Conservation (phyloP, 2,329 filamentous ascomycete genomes). For the Geosmithia flava region DNA sequence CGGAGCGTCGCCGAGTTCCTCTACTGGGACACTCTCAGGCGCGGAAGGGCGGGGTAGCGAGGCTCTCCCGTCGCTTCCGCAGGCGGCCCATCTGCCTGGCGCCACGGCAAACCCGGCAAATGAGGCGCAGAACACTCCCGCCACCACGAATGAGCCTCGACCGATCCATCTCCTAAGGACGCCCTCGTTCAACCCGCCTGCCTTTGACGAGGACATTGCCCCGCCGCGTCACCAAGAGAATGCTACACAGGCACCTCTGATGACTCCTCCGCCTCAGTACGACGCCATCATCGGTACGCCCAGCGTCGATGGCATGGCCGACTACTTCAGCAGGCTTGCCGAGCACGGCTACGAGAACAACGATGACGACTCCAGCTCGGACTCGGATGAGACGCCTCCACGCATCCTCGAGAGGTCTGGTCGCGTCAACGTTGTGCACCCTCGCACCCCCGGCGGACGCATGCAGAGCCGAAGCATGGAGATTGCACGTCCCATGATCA, state of each 20-base stretch:
- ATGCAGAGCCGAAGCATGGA: conserved; percentile 46
- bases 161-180: conserved; percentile 76
- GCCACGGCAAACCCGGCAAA: conserved; percentile 16
- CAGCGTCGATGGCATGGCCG: conserved; percentile 59
- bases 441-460: conserved; percentile 38
- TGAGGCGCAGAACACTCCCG: conserved; percentile 1
- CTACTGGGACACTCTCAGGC: conserved; percentile 32
- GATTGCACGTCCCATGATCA: conserved; percentile 25
- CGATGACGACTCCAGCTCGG: conserved; percentile 26
- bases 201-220: conserved; percentile 62
- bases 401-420: conserved; percentile 37
- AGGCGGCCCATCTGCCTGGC: conserved; percentile 39
- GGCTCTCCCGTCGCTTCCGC: conserved; percentile 34
- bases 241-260: conserved; percentile 20
- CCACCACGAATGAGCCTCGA: conserved; percentile 28
- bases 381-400: conserved; percentile 29
- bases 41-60: conserved; percentile 17
- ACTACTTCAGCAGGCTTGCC: conserved; percentile 76
- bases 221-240: conserved; percentile 11
- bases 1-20: conserved; percentile 57
- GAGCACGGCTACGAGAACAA: conserved; percentile 47
- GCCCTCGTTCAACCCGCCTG: conserved; percentile 79
- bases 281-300: conserved; percentile 62
- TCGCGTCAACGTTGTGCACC: conserved; percentile 45
- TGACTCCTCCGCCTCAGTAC: conserved; percentile 79